phyloP scores from a whole-genome alignment of 73 alveolate genomes.

The Paraurostyla sp. region DNA sequence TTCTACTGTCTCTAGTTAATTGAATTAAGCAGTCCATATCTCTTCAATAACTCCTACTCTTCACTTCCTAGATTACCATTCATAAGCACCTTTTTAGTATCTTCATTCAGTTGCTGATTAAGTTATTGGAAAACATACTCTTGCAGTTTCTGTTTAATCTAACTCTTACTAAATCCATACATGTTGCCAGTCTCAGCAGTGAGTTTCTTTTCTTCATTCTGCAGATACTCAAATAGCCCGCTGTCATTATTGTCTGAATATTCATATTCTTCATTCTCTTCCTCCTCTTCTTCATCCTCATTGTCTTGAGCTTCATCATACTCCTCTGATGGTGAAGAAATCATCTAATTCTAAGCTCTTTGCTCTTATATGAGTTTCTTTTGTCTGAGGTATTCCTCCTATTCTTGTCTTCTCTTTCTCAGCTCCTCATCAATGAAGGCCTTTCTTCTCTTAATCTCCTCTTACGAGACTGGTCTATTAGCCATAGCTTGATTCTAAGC shows the following conservation, averaged over 20 bases:
- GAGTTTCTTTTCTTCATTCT: slow-evolving; percentile 11
- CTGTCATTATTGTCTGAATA: background rate
- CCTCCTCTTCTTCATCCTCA: slow-evolving; percentile 2
- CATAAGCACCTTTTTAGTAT: slow-evolving; percentile 8
- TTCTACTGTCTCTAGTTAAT: background rate
- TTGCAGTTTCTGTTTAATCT: background rate
- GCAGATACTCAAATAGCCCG: no score
- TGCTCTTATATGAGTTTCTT: background rate
- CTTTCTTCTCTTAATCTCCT: slow-evolving; percentile 11
- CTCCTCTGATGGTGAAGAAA: no score
- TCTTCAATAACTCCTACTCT: background rate
- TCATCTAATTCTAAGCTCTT: no score
- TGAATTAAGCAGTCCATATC: background rate
- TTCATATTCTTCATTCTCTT: slow-evolving; percentile 43
- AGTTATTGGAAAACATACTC: background rate
- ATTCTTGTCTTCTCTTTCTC: slow-evolving; percentile 21
- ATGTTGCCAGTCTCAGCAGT: no score
- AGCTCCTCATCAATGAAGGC: slow-evolving; percentile 27
- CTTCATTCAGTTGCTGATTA: slow-evolving; percentile 23
- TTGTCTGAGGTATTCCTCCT: slow-evolving; percentile 29
- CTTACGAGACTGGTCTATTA: background rate
- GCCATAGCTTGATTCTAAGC: background rate
- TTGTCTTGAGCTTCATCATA: background rate
- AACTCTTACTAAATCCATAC: slow-evolving; percentile 9
- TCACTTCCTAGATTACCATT: background rate